These are phyloP conservation scores for Psilocybe tampanensis DNA, from an alignment of 768 basidiomycete species.

Conservation along the genomic window DNA sequence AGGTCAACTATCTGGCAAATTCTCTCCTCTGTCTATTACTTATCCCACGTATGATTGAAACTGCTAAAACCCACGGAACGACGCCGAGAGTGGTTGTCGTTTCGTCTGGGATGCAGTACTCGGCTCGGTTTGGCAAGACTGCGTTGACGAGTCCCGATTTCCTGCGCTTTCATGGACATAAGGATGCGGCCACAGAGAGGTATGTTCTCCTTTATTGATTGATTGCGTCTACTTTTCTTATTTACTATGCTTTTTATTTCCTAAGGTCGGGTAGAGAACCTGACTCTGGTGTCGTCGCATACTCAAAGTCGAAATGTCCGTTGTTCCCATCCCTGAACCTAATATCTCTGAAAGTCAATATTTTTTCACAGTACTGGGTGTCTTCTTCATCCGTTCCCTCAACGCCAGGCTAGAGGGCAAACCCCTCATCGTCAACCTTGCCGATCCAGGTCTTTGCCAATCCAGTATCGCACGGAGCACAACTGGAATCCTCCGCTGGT, in stretches of 20 bases:
- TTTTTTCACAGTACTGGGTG: neutral
- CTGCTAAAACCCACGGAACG: conserved; percentile 29
- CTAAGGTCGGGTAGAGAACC: neutral
- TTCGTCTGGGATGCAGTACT: conserved; percentile 42
- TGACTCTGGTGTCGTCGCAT: neutral
- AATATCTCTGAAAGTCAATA: no score
- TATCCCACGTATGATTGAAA: conserved; percentile 41
- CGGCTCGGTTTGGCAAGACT: conserved; percentile 17
- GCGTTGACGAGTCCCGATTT: neutral
- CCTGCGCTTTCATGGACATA: neutral
- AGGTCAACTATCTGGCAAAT: conserved; percentile 38
- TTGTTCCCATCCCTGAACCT: neutral
- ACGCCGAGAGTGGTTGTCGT: conserved; percentile 42
- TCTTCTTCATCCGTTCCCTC: neutral
- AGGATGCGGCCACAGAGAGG: neutral
- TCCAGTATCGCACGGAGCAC: neutral
- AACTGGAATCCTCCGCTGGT: neutral
- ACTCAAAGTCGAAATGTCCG: neutral
- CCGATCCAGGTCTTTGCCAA: neutral
- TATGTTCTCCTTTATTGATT: no score
- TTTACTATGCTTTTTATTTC: no score
- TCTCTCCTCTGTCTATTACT: conserved; percentile 41
- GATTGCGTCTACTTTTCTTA: no score
- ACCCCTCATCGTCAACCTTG: neutral
- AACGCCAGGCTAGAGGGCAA: neutral